Base-by-base conservation (phyloP, 2,329 filamentous ascomycete genomes). In the Cladosporium sp. region DNA sequence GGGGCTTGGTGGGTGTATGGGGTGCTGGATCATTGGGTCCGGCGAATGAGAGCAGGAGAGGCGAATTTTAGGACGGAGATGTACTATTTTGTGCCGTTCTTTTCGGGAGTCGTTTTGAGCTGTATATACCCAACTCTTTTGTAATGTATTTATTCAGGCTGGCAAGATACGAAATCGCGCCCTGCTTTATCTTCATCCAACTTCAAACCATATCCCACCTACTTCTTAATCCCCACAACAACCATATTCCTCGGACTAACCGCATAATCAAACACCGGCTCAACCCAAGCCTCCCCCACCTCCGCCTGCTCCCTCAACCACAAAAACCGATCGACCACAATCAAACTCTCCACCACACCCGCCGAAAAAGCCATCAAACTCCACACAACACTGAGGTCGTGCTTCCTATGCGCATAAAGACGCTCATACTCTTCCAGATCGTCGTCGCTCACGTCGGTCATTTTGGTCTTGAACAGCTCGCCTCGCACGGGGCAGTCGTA, bases 281-380 rank as follows among this genome's bases (percentile, higher is more conserved):
- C 89, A 4, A 95, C 91, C 93, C 93, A 98, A 53, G 84, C 86
- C 56, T 86, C 78, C 56, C 79, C 83, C 6, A 84, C 72, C 36
- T 85, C 79, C 43, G 72, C 62, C 59, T 95, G 87, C 71, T 98
- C 92, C 51, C 75, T 79, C 58, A 98, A 72, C 71, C 85, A 98
- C 54, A 87, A 72, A 87, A 89, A 98, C 39, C 93, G 79, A 73
- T 98, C 93, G 39, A 85, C 82, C 45, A 95, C 89, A 60, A 98
- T 92, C 52, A 94, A 74, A 27, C 89, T 88, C 73, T 98, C 93
- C 2, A 94, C 84, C 3, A 95, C 85, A 16, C 82, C 82, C 2
- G 92, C 91, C 66, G 89, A 94, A 62, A 95, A 96, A 1, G 93
- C 91, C 92, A 98, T 98, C 61, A 98, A 68, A 58, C 82, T 89